phyloP scores from a whole-genome alignment of 176 grass and related monocot genomes.

The Zizania latifolia region DNA sequence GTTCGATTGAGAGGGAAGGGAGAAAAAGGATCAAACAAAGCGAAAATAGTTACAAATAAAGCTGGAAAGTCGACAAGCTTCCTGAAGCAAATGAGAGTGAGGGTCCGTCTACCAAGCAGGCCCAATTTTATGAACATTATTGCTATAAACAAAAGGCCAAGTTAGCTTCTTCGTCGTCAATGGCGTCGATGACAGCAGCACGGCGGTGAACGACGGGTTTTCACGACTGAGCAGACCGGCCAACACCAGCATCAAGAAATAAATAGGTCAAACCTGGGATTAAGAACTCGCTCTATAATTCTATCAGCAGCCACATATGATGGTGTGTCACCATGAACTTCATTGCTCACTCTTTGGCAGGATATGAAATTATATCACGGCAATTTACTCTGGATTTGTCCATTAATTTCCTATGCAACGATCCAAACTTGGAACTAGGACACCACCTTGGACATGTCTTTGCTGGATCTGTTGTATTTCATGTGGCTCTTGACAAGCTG shows the following conservation, averaged over 20 bases:
- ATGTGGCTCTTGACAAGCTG: slow-evolving; percentile 94
- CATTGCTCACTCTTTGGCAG: background rate
- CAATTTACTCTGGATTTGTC: background rate
- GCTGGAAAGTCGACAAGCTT: slow-evolving; percentile 17
- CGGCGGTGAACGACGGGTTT: background rate
- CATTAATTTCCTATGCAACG: background rate
- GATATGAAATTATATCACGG: slow-evolving; percentile 9
- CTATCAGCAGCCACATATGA: background rate
- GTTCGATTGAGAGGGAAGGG: too few relatives aligned
- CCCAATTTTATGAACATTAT: slow-evolving; percentile 2
- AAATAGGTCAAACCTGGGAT: slow-evolving; percentile 9
- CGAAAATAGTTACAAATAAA: slow-evolving; percentile 9
- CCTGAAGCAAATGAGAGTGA: slow-evolving; percentile 37
- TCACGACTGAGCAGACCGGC: background rate
- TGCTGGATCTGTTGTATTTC: slow-evolving; percentile 94
- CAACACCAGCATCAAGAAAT: slow-evolving; percentile 2
- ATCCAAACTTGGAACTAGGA: slow-evolving; percentile 23
- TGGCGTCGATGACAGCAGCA: background rate
- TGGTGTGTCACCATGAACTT: background rate
- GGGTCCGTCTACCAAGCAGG: too few relatives aligned
- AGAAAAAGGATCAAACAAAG: background rate
- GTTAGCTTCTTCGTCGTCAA: too few relatives aligned
- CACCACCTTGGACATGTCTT: slow-evolving; percentile 52
- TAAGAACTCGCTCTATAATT: background rate
- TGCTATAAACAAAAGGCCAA: slow-evolving; percentile 20